Conservation (phyloP, 352 stramenopile genomes). For the Phytophthora pseudosyringae region DNA sequence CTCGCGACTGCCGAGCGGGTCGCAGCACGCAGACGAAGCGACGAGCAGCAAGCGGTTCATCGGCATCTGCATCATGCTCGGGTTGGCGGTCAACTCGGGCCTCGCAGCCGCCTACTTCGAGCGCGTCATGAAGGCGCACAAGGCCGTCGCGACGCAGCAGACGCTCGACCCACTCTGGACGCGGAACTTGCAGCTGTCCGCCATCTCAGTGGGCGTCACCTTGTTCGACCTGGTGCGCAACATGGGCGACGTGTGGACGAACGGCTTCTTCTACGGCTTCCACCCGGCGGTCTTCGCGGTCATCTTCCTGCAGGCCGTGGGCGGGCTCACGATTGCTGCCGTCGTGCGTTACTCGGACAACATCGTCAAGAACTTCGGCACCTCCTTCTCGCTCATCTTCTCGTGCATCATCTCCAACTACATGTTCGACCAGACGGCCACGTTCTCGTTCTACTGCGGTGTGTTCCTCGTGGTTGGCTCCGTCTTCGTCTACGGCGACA, state of each 20-base stretch:
- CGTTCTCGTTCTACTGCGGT: slow-evolving; percentile 79
- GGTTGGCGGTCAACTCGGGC: slow-evolving; percentile 86
- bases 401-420: slow-evolving; percentile 92
- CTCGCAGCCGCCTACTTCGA: slow-evolving; percentile 89
- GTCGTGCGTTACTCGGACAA: slow-evolving; percentile 92
- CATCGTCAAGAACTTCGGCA: slow-evolving; percentile 92
- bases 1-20: slow-evolving; percentile 58
- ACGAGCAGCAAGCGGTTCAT: slow-evolving; percentile 70
- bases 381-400: slow-evolving; percentile 88
- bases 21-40: slow-evolving; percentile 25
- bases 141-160: slow-evolving; percentile 69
- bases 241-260: slow-evolving; percentile 54
- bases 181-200: slow-evolving; percentile 86
- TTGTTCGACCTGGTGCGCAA: slow-evolving; percentile 78
- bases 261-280: slow-evolving; percentile 87
- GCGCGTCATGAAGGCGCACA: slow-evolving; percentile 89
- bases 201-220: slow-evolving; percentile 81
- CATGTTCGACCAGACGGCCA: slow-evolving; percentile 81
- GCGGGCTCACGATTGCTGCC: slow-evolving; percentile 83
- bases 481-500: slow-evolving; percentile 89
- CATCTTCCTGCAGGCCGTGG: slow-evolving; percentile 85
- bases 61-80: slow-evolving; percentile 80
- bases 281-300: slow-evolving; percentile 75
- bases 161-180: slow-evolving; percentile 88
- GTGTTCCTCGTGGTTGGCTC: slow-evolving; percentile 80